phyloP scores from a whole-genome alignment of 768 basidiomycete species.

The Lactarius vividus region DNA sequence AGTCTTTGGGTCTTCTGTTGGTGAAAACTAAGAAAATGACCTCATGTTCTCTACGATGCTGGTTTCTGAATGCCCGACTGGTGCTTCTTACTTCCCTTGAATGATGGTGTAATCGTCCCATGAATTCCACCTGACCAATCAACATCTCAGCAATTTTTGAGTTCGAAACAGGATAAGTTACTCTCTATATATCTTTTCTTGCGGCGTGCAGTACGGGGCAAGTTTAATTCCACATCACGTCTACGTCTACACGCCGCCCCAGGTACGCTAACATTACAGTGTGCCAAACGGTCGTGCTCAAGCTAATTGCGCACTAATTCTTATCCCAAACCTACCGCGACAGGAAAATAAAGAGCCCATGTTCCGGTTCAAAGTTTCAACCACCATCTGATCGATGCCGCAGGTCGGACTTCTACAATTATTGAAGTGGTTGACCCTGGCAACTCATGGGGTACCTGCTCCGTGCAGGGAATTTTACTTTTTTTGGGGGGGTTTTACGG shows the following conservation, averaged over 20 bases:
- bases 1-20: neutral
- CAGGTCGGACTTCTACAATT: neutral
- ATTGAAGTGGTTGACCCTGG: neutral
- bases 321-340: neutral
- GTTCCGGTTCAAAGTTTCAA: neutral
- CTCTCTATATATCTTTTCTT: neutral
- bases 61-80: conserved; percentile 1
- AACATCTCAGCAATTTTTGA: neutral
- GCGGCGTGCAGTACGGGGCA: neutral
- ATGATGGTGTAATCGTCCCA: neutral
- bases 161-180: neutral
- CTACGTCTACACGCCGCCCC: neutral
- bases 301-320: neutral
- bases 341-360: neutral
- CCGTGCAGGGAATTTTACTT: neutral
- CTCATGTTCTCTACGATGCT: neutral
- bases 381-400: conserved; percentile 11
- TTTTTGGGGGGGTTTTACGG: neutral
- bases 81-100: neutral
- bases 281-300: neutral
- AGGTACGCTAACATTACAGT: neutral
- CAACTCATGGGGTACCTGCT: neutral
- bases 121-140: neutral
- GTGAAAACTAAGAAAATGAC: neutral
- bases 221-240: neutral